Evolutionary conservation across 306 rosid species (phyloP).

Genomic region (Quercus agrifolia): DNA sequence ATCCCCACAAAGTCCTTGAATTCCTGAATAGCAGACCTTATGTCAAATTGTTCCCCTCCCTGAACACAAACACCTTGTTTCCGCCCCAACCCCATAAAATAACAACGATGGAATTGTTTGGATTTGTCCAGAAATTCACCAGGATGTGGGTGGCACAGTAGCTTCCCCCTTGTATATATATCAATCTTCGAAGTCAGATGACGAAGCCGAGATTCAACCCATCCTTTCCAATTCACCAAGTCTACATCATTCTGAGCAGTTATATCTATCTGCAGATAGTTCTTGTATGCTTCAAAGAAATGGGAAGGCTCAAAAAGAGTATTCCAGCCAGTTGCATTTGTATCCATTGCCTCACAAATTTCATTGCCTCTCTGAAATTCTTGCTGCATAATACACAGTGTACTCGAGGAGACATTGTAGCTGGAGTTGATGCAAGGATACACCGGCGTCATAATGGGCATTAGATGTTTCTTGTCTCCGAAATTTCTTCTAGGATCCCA

Average conservation of each 20-base stretch:
- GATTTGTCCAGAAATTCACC: background rate
- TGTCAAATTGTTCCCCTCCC: too few relatives aligned
- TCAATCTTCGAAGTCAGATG: background rate
- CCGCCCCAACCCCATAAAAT: background rate
- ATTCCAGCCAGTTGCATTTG: background rate
- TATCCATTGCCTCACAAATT: background rate
- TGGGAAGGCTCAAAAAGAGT: background rate
- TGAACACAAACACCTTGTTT: too few relatives aligned
- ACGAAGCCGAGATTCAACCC: background rate
- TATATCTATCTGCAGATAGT: background rate
- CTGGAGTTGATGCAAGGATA: conserved; percentile 6
- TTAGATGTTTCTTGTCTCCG: background rate
- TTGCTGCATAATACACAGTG: background rate
- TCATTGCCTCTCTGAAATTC: background rate
- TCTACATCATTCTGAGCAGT: background rate
- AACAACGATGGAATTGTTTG: background rate
- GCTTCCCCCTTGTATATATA: background rate
- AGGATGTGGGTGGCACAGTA: background rate
- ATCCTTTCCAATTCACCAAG: background rate
- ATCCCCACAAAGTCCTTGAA: too few relatives aligned
- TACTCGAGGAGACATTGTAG: conserved; percentile 1
- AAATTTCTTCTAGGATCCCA: background rate
- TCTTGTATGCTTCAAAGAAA: background rate
- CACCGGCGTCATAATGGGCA: background rate
- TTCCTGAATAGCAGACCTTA: too few relatives aligned